A percentile compares a stretch with the other conserved stretches of the same genome.
Conservation (phyloP, 2,329 filamentous ascomycete species). For the Ramichloridium luteum region DNA sequence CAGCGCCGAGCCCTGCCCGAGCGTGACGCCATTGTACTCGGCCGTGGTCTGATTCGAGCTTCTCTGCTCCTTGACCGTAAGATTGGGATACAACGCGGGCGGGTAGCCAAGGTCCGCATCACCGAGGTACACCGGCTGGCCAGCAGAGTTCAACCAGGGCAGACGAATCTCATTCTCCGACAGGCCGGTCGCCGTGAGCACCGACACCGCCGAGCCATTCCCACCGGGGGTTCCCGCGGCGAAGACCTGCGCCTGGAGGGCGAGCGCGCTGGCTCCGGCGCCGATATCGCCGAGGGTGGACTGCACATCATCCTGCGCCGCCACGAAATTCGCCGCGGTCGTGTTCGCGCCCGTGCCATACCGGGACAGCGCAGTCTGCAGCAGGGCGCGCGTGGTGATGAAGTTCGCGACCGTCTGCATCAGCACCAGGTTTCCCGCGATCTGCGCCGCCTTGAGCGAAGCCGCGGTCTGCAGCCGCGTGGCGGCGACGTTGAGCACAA, state of each 20-base stretch:
- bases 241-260: slow-evolving; percentile 61
- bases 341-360: slow-evolving; percentile 43
- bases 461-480: slow-evolving; percentile 60
- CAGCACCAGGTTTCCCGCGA: slow-evolving; percentile 66
- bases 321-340: slow-evolving; percentile 47
- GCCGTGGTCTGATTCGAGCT: slow-evolving; percentile 28
- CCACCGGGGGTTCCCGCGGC: slow-evolving; percentile 53
- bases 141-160: slow-evolving; percentile 49
- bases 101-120: slow-evolving; percentile 54
- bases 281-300: slow-evolving; percentile 51
- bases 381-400: slow-evolving; percentile 51
- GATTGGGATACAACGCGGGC: slow-evolving; percentile 61
- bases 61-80: slow-evolving; percentile 38
- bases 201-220: slow-evolving; percentile 30
- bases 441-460: slow-evolving; percentile 75
- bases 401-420: slow-evolving; percentile 63
- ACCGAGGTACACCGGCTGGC: slow-evolving; percentile 47
- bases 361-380: slow-evolving; percentile 39
- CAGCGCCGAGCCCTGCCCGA: slow-evolving; percentile 43
- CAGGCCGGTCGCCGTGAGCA: slow-evolving; percentile 49
- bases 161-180: slow-evolving; percentile 42
- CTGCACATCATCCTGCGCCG: slow-evolving; percentile 51
- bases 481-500: slow-evolving; percentile 46
- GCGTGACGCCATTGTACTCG: slow-evolving; percentile 29
- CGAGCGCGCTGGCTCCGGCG: slow-evolving; percentile 34